phyloP scores from a whole-genome alignment of 257 asterid species.

The Leptodermis oblonga region DNA sequence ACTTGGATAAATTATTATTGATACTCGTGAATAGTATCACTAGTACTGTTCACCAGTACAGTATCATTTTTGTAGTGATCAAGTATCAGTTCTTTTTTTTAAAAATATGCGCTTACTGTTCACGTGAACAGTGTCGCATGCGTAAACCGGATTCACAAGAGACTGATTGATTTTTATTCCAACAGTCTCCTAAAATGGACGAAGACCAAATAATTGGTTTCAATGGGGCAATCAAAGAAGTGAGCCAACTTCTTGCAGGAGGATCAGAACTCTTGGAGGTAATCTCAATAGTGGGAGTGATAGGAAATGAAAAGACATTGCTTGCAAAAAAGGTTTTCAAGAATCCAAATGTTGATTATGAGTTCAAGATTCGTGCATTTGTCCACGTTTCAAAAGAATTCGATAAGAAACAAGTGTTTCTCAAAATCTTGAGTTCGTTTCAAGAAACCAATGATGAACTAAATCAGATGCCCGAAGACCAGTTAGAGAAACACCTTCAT shows the following conservation, averaged over 20 bases:
- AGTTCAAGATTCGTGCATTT: slow-evolving; percentile 20
- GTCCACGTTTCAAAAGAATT: slow-evolving; percentile 19
- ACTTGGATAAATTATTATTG: no score
- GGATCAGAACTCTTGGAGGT: not conserved
- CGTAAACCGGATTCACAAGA: no score
- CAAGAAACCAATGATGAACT: not conserved
- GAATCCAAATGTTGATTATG: slow-evolving; percentile 11
- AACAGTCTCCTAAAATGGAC: not conserved
- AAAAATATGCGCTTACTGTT: no score
- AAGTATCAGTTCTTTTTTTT: no score
- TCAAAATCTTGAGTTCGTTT: slow-evolving; percentile 9
- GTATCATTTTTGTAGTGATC: no score
- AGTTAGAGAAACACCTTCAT: not conserved
- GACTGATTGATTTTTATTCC: not conserved
- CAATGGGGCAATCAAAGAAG: no score
- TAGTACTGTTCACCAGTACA: no score
- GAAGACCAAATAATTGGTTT: slow-evolving; percentile 18
- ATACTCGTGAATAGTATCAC: no score
- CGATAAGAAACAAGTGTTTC: slow-evolving; percentile 17
- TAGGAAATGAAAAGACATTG: slow-evolving; percentile 26
- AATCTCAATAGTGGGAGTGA: slow-evolving; percentile 15
- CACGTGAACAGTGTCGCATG: no score
- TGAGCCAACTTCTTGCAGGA: not conserved
- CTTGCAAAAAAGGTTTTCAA: slow-evolving; percentile 23
- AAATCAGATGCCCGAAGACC: not conserved